A percentile compares a stretch with the other conserved stretches of the same genome.
Evolutionary conservation across 2,329 filamentous ascomycete species (phyloP).

Genomic region (Pestalotiopsis sp.): DNA sequence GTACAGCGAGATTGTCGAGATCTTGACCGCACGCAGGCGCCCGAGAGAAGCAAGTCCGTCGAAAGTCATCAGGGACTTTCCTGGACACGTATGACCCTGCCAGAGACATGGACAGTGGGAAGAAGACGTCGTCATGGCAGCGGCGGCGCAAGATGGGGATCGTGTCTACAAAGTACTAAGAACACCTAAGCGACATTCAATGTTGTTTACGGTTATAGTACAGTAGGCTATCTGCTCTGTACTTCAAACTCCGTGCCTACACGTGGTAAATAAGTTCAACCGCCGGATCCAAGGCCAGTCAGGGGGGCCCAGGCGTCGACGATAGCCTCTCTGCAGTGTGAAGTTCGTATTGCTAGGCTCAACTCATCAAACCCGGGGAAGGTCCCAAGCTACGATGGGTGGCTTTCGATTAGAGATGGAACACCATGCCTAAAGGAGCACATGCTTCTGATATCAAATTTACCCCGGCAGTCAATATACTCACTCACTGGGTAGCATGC

Average conservation of each 20-base stretch:
- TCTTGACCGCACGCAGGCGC: not conserved
- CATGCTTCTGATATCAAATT: not conserved
- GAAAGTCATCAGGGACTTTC: not conserved
- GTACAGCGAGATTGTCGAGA: constrained; percentile 2
- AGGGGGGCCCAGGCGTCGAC: not conserved
- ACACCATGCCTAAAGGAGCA: not conserved
- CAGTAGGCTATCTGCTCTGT: not conserved
- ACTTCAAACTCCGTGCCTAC: not conserved
- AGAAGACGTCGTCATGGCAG: not conserved
- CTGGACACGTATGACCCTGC: not conserved
- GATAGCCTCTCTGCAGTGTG: not conserved
- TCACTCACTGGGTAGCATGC: not conserved
- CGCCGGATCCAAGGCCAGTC: not conserved
- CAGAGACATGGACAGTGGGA: not conserved
- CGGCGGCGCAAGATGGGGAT: too few relatives aligned
- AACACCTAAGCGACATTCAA: not conserved
- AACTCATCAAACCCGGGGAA: not conserved
- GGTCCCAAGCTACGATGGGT: not conserved
- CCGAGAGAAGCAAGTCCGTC: not conserved
- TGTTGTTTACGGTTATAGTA: not conserved
- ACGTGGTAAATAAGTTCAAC: not conserved
- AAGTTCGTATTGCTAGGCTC: constrained; percentile 1
- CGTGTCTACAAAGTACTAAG: too few relatives aligned
- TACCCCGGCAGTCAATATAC: not conserved
- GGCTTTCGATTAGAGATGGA: not conserved